Evolutionary conservation across 2,329 filamentous ascomycete species (phyloP), one percentile per base, ranked within the genome.

Genomic region (Capronia americana): DNA sequence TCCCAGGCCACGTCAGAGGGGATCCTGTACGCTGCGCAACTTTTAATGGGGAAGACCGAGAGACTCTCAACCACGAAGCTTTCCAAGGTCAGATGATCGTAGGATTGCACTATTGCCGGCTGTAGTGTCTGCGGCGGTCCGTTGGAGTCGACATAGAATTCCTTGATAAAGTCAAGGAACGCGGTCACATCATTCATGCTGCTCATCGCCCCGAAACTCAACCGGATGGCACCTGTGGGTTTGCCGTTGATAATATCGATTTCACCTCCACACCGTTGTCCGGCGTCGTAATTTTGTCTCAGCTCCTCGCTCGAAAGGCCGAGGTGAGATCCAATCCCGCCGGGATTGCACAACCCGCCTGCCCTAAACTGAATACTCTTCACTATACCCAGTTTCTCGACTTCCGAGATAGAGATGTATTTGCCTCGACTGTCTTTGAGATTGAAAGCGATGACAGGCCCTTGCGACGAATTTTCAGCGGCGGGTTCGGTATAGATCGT

Each of bases 121-220:
- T n/a, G 56, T 24, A n/a, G 64, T n/a, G 56, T 61, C 62, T 51
- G 64, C 57, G 7, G 63, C 17, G 12, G 71, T 62, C 4, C 69
- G 23, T 20, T 69, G 69, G 8, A 72, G 71, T 20, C 79, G 4
- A 84, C 76, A 69, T 88, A 92, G 67, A 92, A 93, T 67, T 93
- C 90, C 23, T 80, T 77, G 20, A 96, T 77, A 72, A 97, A 96
- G 0, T 80, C 78, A 38, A 94, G 70, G 63, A 98, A 92, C 11
- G 79, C 81, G 30, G 88, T 83, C 8, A 97, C 87, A 76, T 99
- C 95, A 7, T 82, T 81, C 30, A 86, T 74, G 10, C 88, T 94
- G 74, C 92, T 97, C 92, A 97, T 97, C 0, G 93, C 92, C 2
- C 94, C 95, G 0, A 98, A 78, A 73, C 94, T 98, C 44, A 89